These are phyloP conservation scores for Boletus subcaerulescens DNA, from an alignment of 768 basidiomycete species.

Conservation along the genomic window DNA sequence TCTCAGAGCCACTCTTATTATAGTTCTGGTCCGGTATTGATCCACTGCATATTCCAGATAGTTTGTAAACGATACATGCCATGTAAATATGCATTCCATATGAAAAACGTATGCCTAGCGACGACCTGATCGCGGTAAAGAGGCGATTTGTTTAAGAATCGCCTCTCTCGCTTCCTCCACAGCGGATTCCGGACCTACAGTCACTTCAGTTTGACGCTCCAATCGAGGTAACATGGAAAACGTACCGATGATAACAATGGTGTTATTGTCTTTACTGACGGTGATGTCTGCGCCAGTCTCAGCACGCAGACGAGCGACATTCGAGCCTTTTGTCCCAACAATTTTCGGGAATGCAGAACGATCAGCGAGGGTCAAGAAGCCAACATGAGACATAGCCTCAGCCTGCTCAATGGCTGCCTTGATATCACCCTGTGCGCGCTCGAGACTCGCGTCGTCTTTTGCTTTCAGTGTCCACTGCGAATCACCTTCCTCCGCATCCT, in stretches of 20 bases:
- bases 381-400: conserved; percentile 70
- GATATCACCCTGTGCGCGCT: conserved; percentile 67
- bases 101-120: conserved; percentile 14
- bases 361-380: conserved; percentile 80
- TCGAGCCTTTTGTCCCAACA: conserved; percentile 88
- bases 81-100: conserved; percentile 22
- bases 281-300: conserved; percentile 93
- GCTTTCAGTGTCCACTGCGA: conserved; percentile 84
- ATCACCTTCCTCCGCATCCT: conserved; percentile 78
- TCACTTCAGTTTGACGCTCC: conserved; percentile 2
- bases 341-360: conserved; percentile 89
- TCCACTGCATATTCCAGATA: conserved; percentile 27
- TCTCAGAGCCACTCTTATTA: too few species aligned
- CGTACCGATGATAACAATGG: conserved; percentile 82
- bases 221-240: background rate
- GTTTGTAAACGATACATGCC: conserved; percentile 25
- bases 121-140: conserved; percentile 20
- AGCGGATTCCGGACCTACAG: conserved; percentile 62
- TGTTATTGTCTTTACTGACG: conserved; percentile 83
- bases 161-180: conserved; percentile 74
- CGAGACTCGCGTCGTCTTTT: conserved; percentile 71
- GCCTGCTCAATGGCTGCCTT: conserved; percentile 71
- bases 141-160: conserved; percentile 59
- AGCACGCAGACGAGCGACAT: conserved; percentile 80
- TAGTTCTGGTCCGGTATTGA: background rate